Evolutionary conservation across 768 basidiomycete species (phyloP).

Genomic region (Hemileccinum rubropunctum): DNA sequence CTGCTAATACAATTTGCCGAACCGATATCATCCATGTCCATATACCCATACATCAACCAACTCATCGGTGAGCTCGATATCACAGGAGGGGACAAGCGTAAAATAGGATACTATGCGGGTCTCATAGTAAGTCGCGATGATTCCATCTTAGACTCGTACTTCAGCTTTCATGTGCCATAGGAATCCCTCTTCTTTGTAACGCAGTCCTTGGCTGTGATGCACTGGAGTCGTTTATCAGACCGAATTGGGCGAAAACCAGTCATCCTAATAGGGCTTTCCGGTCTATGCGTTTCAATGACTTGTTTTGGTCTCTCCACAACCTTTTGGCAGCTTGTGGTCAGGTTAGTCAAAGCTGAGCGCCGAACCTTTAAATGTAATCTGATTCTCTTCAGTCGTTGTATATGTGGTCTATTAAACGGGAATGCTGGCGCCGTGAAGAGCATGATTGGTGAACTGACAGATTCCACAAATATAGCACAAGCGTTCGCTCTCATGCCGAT

Average conservation of each 20-base stretch:
- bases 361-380: not conserved
- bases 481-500: slow-evolving; percentile 30
- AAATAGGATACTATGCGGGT: slow-evolving; percentile 65
- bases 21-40: slow-evolving; percentile 39
- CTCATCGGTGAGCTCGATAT: slow-evolving; percentile 31
- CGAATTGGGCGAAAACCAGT: slow-evolving; percentile 71
- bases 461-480: slow-evolving; percentile 34
- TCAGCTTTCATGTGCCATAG: slow-evolving; percentile 30
- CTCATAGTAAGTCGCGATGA: slow-evolving; percentile 45
- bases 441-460: slow-evolving; percentile 63
- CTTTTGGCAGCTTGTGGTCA: slow-evolving; percentile 56
- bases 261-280: slow-evolving; percentile 60
- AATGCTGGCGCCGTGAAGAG: slow-evolving; percentile 52
- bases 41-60: slow-evolving; percentile 50
- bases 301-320: slow-evolving; percentile 68
- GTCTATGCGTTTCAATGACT: slow-evolving; percentile 64
- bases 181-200: slow-evolving; percentile 78
- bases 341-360: slow-evolving; percentile 19
- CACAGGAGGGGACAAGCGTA: slow-evolving; percentile 23
- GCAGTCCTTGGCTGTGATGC: slow-evolving; percentile 64
- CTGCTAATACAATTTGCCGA: slow-evolving; percentile 33
- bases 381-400: slow-evolving; percentile 20
- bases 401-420: slow-evolving; percentile 33
- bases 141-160: not conserved
- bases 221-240: slow-evolving; percentile 74